Evolutionary conservation across 2,329 filamentous ascomycete species (phyloP), one percentile per base, ranked within the genome.

Genomic region (Xylariaceae sp.): DNA sequence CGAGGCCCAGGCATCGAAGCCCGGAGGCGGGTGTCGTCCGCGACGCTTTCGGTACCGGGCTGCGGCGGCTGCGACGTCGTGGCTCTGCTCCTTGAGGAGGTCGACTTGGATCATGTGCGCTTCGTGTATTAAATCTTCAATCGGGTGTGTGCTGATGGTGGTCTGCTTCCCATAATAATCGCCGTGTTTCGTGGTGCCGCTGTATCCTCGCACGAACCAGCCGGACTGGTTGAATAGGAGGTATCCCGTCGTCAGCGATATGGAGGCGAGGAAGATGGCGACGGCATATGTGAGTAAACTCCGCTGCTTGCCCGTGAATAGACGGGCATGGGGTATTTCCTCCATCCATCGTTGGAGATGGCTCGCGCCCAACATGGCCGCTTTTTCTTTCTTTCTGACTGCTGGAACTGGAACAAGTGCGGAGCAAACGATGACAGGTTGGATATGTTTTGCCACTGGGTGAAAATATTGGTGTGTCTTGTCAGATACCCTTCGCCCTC

Each of bases 11-110:
- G 67, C 61, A 44, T 77, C 69, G 51, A 83, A 83, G n/a, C 74
- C 74, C 0, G 78, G 78, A 3, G 78, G 78, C 2, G 77, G 78
- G 50, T 81, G 74, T 16, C 77, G 67, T 15, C 75, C 76, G 44
- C 78, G 68, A 33, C 69, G 67, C 17, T 61, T 55, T 40, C 78
- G 69, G 53, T 83, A 83, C 15, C 67, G 70, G 3, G 64, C 61
- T 0, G 78, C 74, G 4, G 76, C 73, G 11, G 70, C 65, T 8
- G 62, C 57, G 35, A 83, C 59, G 12, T 67, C 67, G 41, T 59
- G 59, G 23, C 74, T 75, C 43, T 69, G 65, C 23, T 64, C 62
- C 11, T 61, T 51, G 13, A 76, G 57, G 17, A 68, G 48, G 7
- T 53, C 48, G 11, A 65, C 60, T 46, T 73, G 72, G 12, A 58